Percentiles rank a stretch among this genome's conserved stretches.
These are phyloP conservation scores for Caryopteris hybrid DNA, from an alignment of 305 asterid genomes.

Conservation along the genomic window DNA sequence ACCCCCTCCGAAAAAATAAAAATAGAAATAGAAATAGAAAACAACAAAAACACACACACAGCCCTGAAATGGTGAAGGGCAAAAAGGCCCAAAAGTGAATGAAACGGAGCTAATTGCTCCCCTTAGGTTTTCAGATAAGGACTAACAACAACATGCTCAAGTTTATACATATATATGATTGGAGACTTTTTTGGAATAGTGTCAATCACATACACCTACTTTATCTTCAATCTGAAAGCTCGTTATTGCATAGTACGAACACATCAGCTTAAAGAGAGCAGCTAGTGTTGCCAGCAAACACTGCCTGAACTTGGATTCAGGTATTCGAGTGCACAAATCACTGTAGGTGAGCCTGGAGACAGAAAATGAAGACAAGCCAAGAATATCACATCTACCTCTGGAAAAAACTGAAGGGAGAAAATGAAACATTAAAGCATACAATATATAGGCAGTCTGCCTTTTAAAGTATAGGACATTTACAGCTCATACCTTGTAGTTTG, in stretches of 20 bases:
- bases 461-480: constrained; percentile 8
- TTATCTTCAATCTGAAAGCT: constrained; percentile 70
- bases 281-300: constrained; percentile 86
- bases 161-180: background rate
- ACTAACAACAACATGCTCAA: background rate
- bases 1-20: background rate
- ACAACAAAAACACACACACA: background rate
- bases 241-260: constrained; percentile 81
- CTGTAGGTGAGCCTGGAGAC: constrained; percentile 91
- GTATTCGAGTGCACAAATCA: constrained; percentile 85
- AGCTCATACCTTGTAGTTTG: constrained; percentile 58
- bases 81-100: background rate
- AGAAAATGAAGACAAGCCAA: constrained; percentile 26
- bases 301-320: constrained; percentile 93
- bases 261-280: constrained; percentile 86
- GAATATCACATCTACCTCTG: constrained; percentile 18
- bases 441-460: background rate
- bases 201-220: no score
- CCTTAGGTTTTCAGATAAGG: background rate
- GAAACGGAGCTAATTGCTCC: background rate
- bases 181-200: no score
- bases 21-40: no score
- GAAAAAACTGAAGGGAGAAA: constrained; percentile 5
- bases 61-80: background rate
- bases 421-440: constrained; percentile 10